Evolutionary conservation across 768 basidiomycete genomes (phyloP).

Genomic region (Lanmaoa rubissima): DNA sequence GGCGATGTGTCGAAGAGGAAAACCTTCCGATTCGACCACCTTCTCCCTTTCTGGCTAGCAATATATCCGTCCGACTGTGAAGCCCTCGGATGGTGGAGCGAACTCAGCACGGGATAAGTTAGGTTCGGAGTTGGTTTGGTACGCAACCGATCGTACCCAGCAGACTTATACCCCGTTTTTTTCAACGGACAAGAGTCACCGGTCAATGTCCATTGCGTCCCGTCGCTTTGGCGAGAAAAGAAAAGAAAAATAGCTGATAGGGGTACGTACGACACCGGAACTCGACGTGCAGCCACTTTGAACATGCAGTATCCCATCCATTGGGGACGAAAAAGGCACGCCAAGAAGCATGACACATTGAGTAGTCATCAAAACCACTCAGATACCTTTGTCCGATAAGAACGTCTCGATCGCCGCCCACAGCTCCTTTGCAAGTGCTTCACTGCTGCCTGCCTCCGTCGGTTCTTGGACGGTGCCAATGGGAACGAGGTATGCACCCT

Average conservation of each 20-base stretch:
- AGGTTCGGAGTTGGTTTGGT: too few relatives aligned
- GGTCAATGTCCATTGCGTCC: too few relatives aligned
- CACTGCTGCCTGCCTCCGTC: slow-evolving; percentile 12
- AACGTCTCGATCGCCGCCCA: slow-evolving; percentile 30
- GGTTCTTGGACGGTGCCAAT: slow-evolving; percentile 16
- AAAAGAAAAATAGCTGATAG: background rate
- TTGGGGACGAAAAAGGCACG: background rate
- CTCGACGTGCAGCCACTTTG: background rate
- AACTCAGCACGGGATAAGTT: too few relatives aligned
- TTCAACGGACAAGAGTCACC: background rate
- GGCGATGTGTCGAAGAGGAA: too few relatives aligned
- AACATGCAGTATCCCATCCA: background rate
- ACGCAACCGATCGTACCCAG: too few relatives aligned
- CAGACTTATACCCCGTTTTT: too few relatives aligned
- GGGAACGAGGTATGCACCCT: slow-evolving; percentile 33
- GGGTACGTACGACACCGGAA: background rate
- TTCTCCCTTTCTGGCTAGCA: too few relatives aligned
- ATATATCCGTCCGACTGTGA: too few relatives aligned
- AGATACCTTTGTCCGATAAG: slow-evolving; percentile 24
- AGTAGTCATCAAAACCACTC: background rate
- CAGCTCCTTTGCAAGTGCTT: slow-evolving; percentile 28
- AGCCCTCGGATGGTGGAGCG: too few relatives aligned
- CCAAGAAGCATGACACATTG: background rate
- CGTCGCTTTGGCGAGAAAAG: too few relatives aligned
- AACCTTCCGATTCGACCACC: too few relatives aligned